Evolutionary conservation across 495 filamentous ascomycete genomes (phyloP).

Genomic region (Viridothelium virens): DNA sequence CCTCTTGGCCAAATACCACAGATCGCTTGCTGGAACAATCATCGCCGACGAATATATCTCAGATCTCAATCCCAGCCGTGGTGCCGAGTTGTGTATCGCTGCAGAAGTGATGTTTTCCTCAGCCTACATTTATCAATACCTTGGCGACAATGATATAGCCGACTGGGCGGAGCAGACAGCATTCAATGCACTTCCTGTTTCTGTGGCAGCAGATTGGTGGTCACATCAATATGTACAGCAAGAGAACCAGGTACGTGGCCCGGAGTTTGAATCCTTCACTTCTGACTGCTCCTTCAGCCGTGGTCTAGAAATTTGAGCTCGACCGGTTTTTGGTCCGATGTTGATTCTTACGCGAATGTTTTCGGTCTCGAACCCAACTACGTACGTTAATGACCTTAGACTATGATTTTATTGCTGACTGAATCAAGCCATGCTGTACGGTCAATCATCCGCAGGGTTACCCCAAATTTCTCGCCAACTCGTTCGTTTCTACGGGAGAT

Average conservation of each 20-base stretch:
- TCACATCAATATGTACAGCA: conserved; percentile 38
- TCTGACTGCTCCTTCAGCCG: background rate
- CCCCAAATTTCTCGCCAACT: conserved; percentile 47
- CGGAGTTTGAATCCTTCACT: background rate
- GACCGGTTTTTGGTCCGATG: background rate
- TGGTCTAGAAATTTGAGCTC: conserved; percentile 3
- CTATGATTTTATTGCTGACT: conserved; percentile 14
- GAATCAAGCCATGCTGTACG: conserved; percentile 46
- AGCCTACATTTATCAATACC: conserved; percentile 31
- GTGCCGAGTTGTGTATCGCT: conserved; percentile 21
- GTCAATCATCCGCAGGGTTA: conserved; percentile 56
- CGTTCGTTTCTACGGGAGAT: conserved; percentile 26
- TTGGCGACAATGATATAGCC: conserved; percentile 46
- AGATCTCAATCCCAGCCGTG: conserved; percentile 26
- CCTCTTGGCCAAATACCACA: conserved; percentile 35
- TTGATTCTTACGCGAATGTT: conserved; percentile 33
- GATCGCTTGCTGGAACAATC: conserved; percentile 28
- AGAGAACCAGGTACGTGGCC: conserved; percentile 2
- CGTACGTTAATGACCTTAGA: background rate
- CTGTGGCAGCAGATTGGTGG: conserved; percentile 41
- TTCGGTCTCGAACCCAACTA: conserved; percentile 38
- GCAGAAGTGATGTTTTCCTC: conserved; percentile 26
- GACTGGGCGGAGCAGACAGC: conserved; percentile 50
- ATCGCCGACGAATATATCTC: conserved; percentile 30
- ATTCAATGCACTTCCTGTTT: conserved; percentile 54